Evolutionary conservation across 148 eudicot species (phyloP).

Genomic region (Diospyros lotus): DNA sequence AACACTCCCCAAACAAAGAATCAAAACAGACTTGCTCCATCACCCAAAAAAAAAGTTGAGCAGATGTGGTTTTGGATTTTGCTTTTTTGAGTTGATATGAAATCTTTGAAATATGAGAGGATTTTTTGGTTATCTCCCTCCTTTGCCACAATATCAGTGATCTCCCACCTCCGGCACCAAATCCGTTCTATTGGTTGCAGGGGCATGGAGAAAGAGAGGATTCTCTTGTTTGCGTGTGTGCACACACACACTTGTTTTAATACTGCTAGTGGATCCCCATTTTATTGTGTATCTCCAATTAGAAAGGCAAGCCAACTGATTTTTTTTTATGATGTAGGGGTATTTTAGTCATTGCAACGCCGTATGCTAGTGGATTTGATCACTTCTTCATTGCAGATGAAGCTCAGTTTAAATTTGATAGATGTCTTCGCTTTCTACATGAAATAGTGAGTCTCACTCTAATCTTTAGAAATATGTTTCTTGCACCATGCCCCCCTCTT

Average conservation of each 20-base stretch:
- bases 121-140: no score
- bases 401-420: constrained; percentile 88
- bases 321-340: constrained; percentile 52
- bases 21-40: no score
- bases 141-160: no score
- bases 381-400: constrained; percentile 96
- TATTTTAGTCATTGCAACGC: constrained; percentile 89
- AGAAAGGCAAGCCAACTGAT: constrained; percentile 3
- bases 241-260: not conserved
- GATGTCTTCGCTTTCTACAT: constrained; percentile 66
- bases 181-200: no score
- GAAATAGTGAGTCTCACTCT: constrained; percentile 56
- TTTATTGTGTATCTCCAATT: not conserved
- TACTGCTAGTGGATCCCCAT: constrained; percentile 1
- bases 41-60: no score
- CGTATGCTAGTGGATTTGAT: constrained; percentile 97
- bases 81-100: no score
- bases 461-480: constrained; percentile 3
- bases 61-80: no score
- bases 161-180: no score
- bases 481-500: not conserved
- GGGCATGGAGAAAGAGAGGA: no score
- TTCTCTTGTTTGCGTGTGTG: no score
- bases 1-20: no score
- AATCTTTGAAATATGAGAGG: no score